Percentiles rank a stretch among this genome's conserved stretches.
phyloP scores from a whole-genome alignment of 208 protist genomes.

The Phytomonas francai region DNA sequence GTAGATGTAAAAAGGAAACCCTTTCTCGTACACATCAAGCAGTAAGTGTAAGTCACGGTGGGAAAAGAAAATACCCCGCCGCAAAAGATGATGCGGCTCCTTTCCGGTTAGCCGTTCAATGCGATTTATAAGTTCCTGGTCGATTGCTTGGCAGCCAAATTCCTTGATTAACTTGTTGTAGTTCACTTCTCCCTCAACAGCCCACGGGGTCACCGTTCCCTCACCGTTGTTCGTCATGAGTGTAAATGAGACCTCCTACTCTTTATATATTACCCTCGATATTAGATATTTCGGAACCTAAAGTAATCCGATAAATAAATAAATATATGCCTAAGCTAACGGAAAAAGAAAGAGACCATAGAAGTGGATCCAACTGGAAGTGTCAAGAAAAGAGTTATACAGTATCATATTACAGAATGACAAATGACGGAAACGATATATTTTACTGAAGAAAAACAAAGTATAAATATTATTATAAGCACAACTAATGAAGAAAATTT shows the following conservation, averaged over 20 bases:
- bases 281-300: not conserved
- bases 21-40: constrained; percentile 95
- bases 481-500: not conserved
- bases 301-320: not conserved
- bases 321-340: not conserved
- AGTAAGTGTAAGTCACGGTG: constrained; percentile 97
- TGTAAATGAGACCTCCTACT: not conserved
- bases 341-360: not conserved
- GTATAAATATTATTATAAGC: not conserved
- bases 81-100: constrained; percentile 84
- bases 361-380: not conserved
- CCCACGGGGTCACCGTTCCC: constrained; percentile 86
- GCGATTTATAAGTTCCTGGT: constrained; percentile 70
- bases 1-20: constrained; percentile 99
- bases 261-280: not conserved
- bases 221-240: constrained; percentile 7
- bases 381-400: not conserved
- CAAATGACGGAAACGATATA: not conserved
- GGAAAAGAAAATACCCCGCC: constrained; percentile 97
- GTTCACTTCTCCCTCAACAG: constrained; percentile 89
- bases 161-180: constrained; percentile 92
- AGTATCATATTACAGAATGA: not conserved
- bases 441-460: not conserved
- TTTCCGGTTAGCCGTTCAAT: constrained; percentile 84
- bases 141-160: constrained; percentile 87